Conservation (phyloP, 257 asterid genomes). For the Jacaranda mimosifolia region DNA sequence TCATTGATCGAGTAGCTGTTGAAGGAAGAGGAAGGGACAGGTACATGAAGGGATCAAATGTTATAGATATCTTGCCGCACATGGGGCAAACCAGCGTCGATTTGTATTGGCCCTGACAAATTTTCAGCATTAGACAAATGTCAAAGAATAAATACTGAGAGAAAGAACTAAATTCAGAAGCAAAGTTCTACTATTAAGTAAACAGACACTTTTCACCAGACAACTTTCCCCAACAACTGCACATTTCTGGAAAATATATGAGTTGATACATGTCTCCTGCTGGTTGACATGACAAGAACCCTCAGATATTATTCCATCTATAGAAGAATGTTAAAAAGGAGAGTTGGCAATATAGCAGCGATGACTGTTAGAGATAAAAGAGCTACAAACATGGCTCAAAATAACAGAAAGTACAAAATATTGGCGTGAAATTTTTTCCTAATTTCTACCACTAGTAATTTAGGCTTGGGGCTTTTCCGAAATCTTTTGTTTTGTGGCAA, state of each 20-base stretch:
- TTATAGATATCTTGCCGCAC: conserved; percentile 86
- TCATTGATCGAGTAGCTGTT: conserved; percentile 82
- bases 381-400: not conserved
- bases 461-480: not conserved
- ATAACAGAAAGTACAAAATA: not conserved
- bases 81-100: conserved; percentile 92
- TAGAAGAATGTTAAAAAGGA: not conserved
- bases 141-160: conserved; percentile 13
- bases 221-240: not conserved
- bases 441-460: not conserved
- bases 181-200: not conserved
- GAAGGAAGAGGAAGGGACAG: conserved; percentile 96
- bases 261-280: not conserved
- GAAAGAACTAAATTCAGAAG: not conserved
- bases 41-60: conserved; percentile 98
- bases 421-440: not conserved
- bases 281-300: not conserved
- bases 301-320: conserved; percentile 16
- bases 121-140: conserved; percentile 27
- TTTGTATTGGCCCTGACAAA: conserved; percentile 93
- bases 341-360: not conserved
- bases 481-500: not conserved
- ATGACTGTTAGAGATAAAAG: not conserved
- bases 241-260: not conserved
- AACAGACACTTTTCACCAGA: conserved; percentile 3